Base-by-base conservation (phyloP, 2,329 filamentous ascomycete genomes). In the Dactylellina parvicollis region DNA sequence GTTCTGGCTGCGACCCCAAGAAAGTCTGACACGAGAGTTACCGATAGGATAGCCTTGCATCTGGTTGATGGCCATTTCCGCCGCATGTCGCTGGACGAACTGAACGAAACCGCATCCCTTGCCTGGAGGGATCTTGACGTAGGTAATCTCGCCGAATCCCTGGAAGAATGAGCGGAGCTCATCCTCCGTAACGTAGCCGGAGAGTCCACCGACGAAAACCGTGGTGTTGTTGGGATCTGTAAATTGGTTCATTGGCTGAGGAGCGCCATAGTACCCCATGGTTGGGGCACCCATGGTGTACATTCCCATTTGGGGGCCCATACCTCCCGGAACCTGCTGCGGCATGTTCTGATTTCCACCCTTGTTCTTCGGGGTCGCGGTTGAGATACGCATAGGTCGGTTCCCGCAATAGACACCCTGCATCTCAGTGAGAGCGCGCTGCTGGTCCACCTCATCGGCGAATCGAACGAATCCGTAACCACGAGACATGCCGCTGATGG, bases 151-250 rank as follows among this genome's bases (percentile, higher is more conserved):
- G 74, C 95, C 95, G 76, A 99, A 99, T 78, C 95, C 95, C 82
- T 99, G 95, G 89, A 99, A 99, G 87, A 99, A 99, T 0, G 93
- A 97, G 75, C 95, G 92, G n/a, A 99, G 90, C 85, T 99, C 95
- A 79, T 99, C 95, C 84, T 99, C 95, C 50, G 95, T 99, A 75
- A 99, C 95, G 79, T 99, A 99, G 76, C 95, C 95, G 36, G 93
- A 97, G 3, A 99, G 88, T 60, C 95, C 95, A 77, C 95, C 95
- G 62, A 99, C 95, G 79, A 99, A 99, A 75, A 99, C 95, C 18
- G 95, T 99, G 16, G 95, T 99, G 84, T 99, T 99, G 87, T 99
- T 99, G 10, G 95, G 95, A 79, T 99, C 95, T 36, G 95, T 99
- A 85, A 99, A 99, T 83, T 99, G 95, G 84, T 99, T 99, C 95